Base-by-base conservation (phyloP, 31 red algal genomes). In the Asparagopsis taxiformis region DNA sequence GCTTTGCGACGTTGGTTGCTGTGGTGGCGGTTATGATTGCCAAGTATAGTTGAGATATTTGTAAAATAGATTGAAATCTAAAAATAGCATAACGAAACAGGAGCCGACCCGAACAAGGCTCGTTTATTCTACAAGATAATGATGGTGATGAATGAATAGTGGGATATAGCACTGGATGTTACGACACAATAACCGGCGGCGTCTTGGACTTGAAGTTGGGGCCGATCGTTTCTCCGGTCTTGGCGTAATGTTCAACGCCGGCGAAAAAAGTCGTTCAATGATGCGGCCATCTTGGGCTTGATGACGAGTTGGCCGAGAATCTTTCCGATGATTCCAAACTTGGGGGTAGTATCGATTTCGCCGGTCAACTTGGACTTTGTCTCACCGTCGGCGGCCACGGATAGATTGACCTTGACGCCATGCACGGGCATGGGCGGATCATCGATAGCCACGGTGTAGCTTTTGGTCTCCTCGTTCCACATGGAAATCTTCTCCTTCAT, bases 271-370 rank as follows among this genome's bases (percentile, higher is more conserved):
- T 72, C 28, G 21, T 46, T 46, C 49, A 72, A 6, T 6, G 68
- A 43, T 15, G 11, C 28, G 9, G 13, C 68, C 13, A 72, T 61
- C 68, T 62, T 61, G 9, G 51, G 51, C 28, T 72, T 72, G 24
- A 72, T 59, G 16, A 72, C 62, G 16, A 72, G 51, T 15, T 20
- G 7, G 8, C 36, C 68, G 49, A 72, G 59, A 13, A 72, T 32
- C 51, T 61, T 61, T 6, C 68, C 68, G 51, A 72, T 57, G 7
- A 72, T 6, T 17, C 68, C 68, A 60, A 61, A 65, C 62, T 72
- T 72, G 26, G 68, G 23, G 8, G 13, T 6, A 61, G 59, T 15
- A 21, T 61, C 51, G 49, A 72, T 65, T 6, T 72, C 68, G 10
- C 23, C 13, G 11, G 26, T 8, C 9, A 72, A 46, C 31, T 59